Evolutionary conservation across 2,329 filamentous ascomycete genomes (phyloP), one percentile per base, ranked within the genome.

Genomic region (Curvularia lunata): DNA sequence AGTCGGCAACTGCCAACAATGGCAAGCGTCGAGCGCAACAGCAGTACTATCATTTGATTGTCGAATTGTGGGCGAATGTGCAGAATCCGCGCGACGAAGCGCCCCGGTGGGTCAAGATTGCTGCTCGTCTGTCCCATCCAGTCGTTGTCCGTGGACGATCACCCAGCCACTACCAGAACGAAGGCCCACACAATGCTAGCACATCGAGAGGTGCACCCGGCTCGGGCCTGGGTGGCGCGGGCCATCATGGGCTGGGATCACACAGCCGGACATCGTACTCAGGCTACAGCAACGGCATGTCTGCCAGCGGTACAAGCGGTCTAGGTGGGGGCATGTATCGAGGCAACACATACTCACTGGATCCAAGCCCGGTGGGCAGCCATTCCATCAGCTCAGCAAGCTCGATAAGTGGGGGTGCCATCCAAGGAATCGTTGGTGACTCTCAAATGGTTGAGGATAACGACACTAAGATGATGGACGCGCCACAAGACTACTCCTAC

Each of bases 1-100:
- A 96, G 75, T 91, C 91, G 64, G 92, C 93, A 1, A 97, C 92
- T 0, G 91, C 92, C 23, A 97, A 97, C 79, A 97, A 97, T 66
- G 92, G 92, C 46, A 96, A 96, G 76, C 85, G 93, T 65, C 84
- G 93, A 55, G 92, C 92, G 1, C 91, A 92, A 18, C 92, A 97
- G 72, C 93, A 97, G 68, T 96, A 92, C 75, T 97, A 96, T 71
- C 91, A 95, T 68, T 83, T 97, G n/a, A 86, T 96, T 45, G 88
- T 96, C 4, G 92, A 96, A 73, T 69, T 78, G 19, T 77, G 72
- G 70, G 76, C 73, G 7, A 77, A 78, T 41, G 58, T 78, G 5
- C 75, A 75, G 51, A 71, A 60, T 30, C 53, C 67, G 6, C 61
- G 65, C 46, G 75, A 77, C 12, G 23, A 54, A 1, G 62, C 67